Evolutionary conservation across 768 basidiomycete species (phyloP).

Genomic region (Amanita pseudoporphyria): DNA sequence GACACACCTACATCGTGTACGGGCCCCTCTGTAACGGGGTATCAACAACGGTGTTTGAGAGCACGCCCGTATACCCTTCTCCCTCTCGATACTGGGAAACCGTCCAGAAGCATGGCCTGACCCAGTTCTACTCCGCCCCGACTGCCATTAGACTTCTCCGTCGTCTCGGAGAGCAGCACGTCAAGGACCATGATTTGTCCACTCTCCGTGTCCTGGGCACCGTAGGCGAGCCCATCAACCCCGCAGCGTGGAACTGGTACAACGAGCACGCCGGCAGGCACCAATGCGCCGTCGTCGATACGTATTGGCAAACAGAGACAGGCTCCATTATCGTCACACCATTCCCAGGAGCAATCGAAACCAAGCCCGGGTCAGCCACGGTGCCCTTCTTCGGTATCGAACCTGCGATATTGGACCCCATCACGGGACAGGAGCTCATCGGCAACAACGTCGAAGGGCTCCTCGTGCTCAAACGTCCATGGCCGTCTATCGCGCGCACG

Average conservation of each 20-base stretch:
- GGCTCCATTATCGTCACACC: slow-evolving; percentile 94
- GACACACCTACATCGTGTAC: slow-evolving; percentile 95
- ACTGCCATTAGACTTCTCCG: slow-evolving; percentile 90
- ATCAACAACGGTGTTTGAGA: slow-evolving; percentile 88
- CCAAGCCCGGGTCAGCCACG: slow-evolving; percentile 94
- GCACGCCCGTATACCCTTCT: slow-evolving; percentile 93
- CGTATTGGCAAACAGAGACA: slow-evolving; percentile 98
- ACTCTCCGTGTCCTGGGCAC: slow-evolving; percentile 80
- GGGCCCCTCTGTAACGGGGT: slow-evolving; percentile 85
- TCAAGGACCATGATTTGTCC: slow-evolving; percentile 72
- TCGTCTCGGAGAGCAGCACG: slow-evolving; percentile 75
- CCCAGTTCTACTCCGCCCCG: slow-evolving; percentile 93
- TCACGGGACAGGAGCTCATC: slow-evolving; percentile 63
- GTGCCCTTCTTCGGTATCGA: slow-evolving; percentile 98
- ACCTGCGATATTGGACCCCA: slow-evolving; percentile 78
- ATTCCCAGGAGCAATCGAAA: slow-evolving; percentile 91
- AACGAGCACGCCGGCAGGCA: slow-evolving; percentile 86
- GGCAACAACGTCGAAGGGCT: slow-evolving; percentile 90
- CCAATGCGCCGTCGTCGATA: slow-evolving; percentile 92
- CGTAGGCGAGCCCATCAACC: slow-evolving; percentile 98
- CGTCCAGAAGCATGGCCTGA: slow-evolving; percentile 87
- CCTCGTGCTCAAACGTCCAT: slow-evolving; percentile 74
- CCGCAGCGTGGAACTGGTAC: slow-evolving; percentile 99
- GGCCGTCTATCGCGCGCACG: slow-evolving; percentile 93
- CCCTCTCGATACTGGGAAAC: slow-evolving; percentile 96